phyloP scores from a whole-genome alignment of 345 rosid species.

The Diplotaxis tenuifolia region DNA sequence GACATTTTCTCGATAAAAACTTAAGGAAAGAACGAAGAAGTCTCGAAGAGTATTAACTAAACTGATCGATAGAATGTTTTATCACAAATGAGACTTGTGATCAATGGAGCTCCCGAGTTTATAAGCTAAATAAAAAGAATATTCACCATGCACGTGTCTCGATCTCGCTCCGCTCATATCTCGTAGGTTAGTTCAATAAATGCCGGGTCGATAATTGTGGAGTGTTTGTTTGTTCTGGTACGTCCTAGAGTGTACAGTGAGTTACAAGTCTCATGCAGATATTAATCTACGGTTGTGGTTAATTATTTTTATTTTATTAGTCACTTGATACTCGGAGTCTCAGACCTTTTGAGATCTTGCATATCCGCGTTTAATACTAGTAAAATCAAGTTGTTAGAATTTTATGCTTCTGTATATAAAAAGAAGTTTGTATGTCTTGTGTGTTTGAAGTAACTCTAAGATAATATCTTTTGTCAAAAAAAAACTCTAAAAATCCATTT shows the following conservation, averaged over 20 bases:
- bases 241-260: slow-evolving; percentile 15
- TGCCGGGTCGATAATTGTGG: slow-evolving; percentile 19
- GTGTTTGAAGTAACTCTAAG: too few relatives aligned
- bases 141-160: slow-evolving; percentile 55
- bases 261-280: not conserved
- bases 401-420: too few relatives aligned
- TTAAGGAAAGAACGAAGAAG: not conserved
- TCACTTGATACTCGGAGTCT: too few relatives aligned
- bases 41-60: not conserved
- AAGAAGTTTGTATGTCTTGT: too few relatives aligned
- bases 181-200: slow-evolving; percentile 25
- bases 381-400: too few relatives aligned
- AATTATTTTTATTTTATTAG: too few relatives aligned
- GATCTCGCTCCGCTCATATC: slow-evolving; percentile 32
- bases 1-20: slow-evolving; percentile 51
- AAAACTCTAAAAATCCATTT: too few relatives aligned
- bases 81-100: not conserved
- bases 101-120: slow-evolving; percentile 17
- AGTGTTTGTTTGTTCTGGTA: slow-evolving; percentile 2
- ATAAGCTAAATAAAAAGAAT: slow-evolving; percentile 34
- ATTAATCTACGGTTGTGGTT: slow-evolving; percentile 19
- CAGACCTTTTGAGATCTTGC: too few relatives aligned
- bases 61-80: not conserved
- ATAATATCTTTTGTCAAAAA: too few relatives aligned
- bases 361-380: too few relatives aligned